Base-by-base conservation (phyloP, 2,329 filamentous ascomycete genomes). In the Apiospora saccharicola region DNA sequence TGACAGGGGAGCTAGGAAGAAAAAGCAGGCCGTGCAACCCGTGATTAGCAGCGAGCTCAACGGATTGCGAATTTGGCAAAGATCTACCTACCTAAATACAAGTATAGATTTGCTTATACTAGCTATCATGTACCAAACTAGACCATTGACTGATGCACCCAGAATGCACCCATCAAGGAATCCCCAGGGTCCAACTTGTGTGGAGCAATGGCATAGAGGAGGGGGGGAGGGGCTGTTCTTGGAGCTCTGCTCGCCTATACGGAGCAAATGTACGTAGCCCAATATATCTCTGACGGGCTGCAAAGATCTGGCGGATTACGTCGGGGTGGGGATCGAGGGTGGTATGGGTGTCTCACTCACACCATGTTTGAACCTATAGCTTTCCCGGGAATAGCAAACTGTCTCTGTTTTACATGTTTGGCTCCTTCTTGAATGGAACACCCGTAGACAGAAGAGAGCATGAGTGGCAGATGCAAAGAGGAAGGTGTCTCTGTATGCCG, bases 201-300 rank as follows among this genome's bases (percentile, higher is more conserved):
- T 41, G 57, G 57, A 64, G 57, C 57, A 30, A 22, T 41, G 24
- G 57, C 57, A 41, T 64, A 41, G 57, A 64, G 57, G 57, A 64
- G 57, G 57, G 57, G 57, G 57, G 57, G 57, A 64, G 57, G 57
- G 57, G 57, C 34, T n/a, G 57, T 64, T 34, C 34, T 64, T 64
- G 57, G 57, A 64, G 57, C 30, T 64, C 57, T 64, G 19, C 34
- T 64, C 57, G 57, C 57, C 57, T 64, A 64, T n/a, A 64, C 57
- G 22, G 57, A 41, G 34, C 57, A 1, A 1, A 41, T 64, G 57
- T 64, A 64, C 57, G 57, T 64, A 64, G 41, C 57, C 57, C 34
- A 64, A 64, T 64, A 64, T 64, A 64, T 64, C 57, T 41, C 57
- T 64, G 57, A 64, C 57, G 34, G 57, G 22, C 30, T 64, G 57